Conservation (phyloP, 768 basidiomycete genomes). For the Pulveroboletus frians region DNA sequence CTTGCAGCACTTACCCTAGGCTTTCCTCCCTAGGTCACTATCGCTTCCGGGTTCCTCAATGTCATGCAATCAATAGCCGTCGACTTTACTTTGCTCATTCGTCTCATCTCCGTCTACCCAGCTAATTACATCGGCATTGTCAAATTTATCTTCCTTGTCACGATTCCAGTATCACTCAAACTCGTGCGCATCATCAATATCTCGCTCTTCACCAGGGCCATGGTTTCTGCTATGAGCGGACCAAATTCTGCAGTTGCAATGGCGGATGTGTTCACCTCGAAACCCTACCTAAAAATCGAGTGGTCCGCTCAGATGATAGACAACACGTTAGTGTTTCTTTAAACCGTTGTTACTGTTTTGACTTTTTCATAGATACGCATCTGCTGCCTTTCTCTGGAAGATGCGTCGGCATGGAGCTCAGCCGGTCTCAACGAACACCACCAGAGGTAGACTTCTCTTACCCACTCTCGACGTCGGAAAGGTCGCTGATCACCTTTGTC, state of each 20-base stretch:
- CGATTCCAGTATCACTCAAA: constrained; percentile 20
- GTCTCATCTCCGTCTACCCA: constrained; percentile 23
- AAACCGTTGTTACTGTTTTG: neutral
- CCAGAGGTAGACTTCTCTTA: neutral
- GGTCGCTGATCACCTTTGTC: neutral
- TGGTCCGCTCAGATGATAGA: constrained; percentile 29
- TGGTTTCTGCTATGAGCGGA: constrained; percentile 9
- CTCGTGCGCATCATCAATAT: constrained; percentile 21
- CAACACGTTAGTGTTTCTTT: constrained; percentile 16
- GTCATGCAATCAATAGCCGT: constrained; percentile 18
- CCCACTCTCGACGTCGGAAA: neutral
- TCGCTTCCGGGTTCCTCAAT: constrained; percentile 19
- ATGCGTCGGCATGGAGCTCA: neutral
- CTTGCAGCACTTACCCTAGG: neutral
- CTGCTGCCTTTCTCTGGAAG: constrained; percentile 10
- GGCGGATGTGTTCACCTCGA: constrained; percentile 4
- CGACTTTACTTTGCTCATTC: constrained; percentile 22
- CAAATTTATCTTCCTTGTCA: constrained; percentile 10
- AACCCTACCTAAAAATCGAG: constrained; percentile 28
- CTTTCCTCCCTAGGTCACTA: neutral
- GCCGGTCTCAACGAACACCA: neutral
- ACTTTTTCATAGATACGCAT: constrained; percentile 5
- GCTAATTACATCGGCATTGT: neutral
- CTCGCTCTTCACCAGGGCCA: constrained; percentile 15
- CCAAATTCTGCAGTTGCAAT: constrained; percentile 2